Conservation (phyloP, 2,329 filamentous ascomycete species). For the Sporothrix dimorphospora region DNA sequence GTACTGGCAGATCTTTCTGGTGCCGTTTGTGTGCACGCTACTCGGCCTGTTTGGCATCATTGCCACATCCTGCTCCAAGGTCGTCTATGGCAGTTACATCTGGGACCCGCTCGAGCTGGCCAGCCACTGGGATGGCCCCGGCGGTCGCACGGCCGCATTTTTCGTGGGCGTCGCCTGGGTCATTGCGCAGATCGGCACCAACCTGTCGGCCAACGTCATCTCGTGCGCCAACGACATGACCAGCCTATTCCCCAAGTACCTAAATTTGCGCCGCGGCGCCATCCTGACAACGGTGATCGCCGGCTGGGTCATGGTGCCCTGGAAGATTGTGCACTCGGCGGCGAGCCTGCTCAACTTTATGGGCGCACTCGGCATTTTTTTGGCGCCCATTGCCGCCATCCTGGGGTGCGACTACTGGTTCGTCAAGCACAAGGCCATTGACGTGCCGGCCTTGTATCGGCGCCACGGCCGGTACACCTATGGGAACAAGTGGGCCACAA, state of each 20-base stretch:
- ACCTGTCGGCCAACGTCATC: conserved; percentile 60
- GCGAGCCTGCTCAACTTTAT: conserved; percentile 66
- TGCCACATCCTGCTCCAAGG: conserved; percentile 55
- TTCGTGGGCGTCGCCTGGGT: conserved; percentile 50
- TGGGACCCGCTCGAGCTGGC: conserved; percentile 54
- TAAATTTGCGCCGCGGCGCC: conserved; percentile 61
- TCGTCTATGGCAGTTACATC: conserved; percentile 46
- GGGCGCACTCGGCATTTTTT: conserved; percentile 61
- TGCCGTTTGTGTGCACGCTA: conserved; percentile 43
- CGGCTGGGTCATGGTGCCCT: conserved; percentile 53
- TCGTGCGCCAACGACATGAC: conserved; percentile 58
- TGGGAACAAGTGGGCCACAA: conserved; percentile 33
- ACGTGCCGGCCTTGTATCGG: conserved; percentile 40
- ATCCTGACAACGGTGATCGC: conserved; percentile 56
- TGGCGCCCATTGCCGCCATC: conserved; percentile 60
- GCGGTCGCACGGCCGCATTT: conserved; percentile 46
- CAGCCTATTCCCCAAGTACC: conserved; percentile 38
- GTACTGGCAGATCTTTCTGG: conserved; percentile 37
- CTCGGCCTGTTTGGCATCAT: conserved; percentile 57
- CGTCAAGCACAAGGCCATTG: conserved; percentile 32
- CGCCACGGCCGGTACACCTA: conserved; percentile 51
- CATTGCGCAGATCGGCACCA: conserved; percentile 60
- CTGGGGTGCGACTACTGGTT: conserved; percentile 37
- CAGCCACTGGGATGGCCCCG: conserved; percentile 49
- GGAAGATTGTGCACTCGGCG: conserved; percentile 66